Evolutionary conservation across 257 asterid species (phyloP).

Genomic region (Catharanthus roseus): DNA sequence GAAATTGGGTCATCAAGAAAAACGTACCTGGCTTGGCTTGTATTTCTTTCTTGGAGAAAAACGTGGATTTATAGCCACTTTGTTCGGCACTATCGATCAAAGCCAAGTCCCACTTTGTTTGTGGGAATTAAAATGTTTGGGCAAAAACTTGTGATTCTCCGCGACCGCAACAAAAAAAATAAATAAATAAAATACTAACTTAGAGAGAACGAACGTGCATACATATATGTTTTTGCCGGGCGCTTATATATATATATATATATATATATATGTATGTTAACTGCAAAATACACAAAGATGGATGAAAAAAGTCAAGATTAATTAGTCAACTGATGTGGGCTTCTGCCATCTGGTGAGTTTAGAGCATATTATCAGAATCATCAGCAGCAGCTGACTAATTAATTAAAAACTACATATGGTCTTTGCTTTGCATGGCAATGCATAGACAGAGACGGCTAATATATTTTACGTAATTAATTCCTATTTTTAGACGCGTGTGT

Average conservation of each 20-base stretch:
- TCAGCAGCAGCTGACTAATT: neutral
- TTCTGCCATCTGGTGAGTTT: slow-evolving; percentile 4
- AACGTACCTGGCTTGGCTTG: too few relatives aligned
- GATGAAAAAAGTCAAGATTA: neutral
- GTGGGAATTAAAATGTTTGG: too few relatives aligned
- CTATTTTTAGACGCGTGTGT: neutral
- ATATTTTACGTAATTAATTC: neutral
- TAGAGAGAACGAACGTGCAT: neutral
- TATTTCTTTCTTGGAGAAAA: too few relatives aligned
- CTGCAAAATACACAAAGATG: too few relatives aligned
- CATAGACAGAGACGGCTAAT: neutral
- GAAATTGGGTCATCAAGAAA: neutral
- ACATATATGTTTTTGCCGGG: neutral
- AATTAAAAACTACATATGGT: neutral
- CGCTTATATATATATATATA: too few relatives aligned
- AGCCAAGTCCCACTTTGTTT: neutral
- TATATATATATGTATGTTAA: neutral
- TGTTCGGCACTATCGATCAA: slow-evolving; percentile 2
- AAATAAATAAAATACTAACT: too few relatives aligned
- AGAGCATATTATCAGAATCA: neutral
- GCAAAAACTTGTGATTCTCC: slow-evolving; percentile 1
- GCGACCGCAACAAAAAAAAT: slow-evolving; percentile 1
- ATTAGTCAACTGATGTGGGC: slow-evolving; percentile 1
- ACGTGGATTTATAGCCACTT: too few relatives aligned
- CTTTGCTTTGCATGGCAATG: slow-evolving; percentile 14